A percentile compares a stretch with the other conserved stretches of the same genome.
These are phyloP conservation scores for Komagataella kurtzmanii DNA, from an alignment of 805 yeast species.

Conservation along the genomic window DNA sequence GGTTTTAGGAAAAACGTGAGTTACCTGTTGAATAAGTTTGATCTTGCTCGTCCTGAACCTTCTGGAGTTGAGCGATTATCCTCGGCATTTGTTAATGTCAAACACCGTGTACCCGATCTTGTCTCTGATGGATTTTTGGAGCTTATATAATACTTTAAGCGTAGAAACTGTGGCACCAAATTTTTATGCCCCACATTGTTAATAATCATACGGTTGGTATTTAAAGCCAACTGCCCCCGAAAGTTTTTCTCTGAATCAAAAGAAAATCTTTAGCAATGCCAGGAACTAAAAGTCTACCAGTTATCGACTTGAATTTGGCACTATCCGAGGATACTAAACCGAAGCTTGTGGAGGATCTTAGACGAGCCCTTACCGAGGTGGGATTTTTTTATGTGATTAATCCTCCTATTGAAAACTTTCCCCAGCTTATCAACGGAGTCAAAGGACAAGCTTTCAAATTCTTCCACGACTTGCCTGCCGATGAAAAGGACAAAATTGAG, in stretches of 20 bases:
- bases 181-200: not conserved
- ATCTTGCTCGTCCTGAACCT: too few relatives aligned
- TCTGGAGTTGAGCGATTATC: too few relatives aligned
- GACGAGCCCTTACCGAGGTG: constrained; percentile 36
- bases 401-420: constrained; percentile 25
- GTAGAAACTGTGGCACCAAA: not conserved
- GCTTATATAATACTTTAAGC: not conserved
- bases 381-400: constrained; percentile 42
- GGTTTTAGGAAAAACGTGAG: too few relatives aligned
- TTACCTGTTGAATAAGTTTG: too few relatives aligned
- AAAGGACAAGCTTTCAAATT: constrained; percentile 25
- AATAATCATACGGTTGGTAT: not conserved
- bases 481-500: constrained; percentile 29
- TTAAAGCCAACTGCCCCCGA: not conserved
- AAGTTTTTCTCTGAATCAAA: not conserved
- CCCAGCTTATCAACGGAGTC: constrained; percentile 14
- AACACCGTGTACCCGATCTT: not conserved
- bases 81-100: not conserved
- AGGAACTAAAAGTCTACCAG: constrained; percentile 16
- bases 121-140: not conserved
- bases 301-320: constrained; percentile 29
- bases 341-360: constrained; percentile 23
- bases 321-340: constrained; percentile 26
- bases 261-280: not conserved
- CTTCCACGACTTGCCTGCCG: constrained; percentile 28